Evolutionary conservation across 345 rosid species (phyloP).

Genomic region (Linum trigynum): DNA sequence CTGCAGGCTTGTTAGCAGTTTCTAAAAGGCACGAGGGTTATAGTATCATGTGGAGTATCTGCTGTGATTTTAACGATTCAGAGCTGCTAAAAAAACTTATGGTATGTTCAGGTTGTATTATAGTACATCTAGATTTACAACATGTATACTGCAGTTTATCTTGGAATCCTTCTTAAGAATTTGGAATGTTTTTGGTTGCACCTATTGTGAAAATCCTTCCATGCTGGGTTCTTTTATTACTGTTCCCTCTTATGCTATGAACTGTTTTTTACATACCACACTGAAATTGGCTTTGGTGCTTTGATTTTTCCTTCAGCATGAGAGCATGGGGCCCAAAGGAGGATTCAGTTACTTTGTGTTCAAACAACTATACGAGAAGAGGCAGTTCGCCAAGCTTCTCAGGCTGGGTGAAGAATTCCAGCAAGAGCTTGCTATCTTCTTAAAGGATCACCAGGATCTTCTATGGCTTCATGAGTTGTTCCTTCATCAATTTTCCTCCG

Average conservation of each 20-base stretch:
- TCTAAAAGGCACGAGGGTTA: conserved; percentile 81
- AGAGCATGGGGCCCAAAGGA: conserved; percentile 80
- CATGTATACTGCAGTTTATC: no score
- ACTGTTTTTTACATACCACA: not conserved
- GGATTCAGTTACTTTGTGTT: conserved; percentile 93
- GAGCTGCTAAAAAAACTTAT: conserved; percentile 64
- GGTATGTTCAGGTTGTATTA: conserved; percentile 34
- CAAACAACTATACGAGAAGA: conserved; percentile 51
- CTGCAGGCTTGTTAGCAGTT: conserved; percentile 52
- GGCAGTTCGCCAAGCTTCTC: conserved; percentile 67
- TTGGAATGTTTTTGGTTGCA: no score
- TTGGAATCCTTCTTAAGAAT: no score
- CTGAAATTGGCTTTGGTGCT: not conserved
- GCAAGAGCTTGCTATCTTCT: conserved; percentile 59
- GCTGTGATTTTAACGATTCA: conserved; percentile 76
- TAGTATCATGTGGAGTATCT: conserved; percentile 70
- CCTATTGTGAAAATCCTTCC: no score
- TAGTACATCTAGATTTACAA: not conserved
- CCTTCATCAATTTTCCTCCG: conserved; percentile 75
- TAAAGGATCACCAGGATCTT: conserved; percentile 53
- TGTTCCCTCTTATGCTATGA: not conserved
- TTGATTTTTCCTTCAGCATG: conserved; percentile 42
- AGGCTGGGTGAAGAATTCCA: conserved; percentile 95
- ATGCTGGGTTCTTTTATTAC: not conserved
- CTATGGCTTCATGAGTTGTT: conserved; percentile 85